These are phyloP conservation scores for Auriculariales sp. DNA, from an alignment of 768 basidiomycete species.

Conservation along the genomic window DNA sequence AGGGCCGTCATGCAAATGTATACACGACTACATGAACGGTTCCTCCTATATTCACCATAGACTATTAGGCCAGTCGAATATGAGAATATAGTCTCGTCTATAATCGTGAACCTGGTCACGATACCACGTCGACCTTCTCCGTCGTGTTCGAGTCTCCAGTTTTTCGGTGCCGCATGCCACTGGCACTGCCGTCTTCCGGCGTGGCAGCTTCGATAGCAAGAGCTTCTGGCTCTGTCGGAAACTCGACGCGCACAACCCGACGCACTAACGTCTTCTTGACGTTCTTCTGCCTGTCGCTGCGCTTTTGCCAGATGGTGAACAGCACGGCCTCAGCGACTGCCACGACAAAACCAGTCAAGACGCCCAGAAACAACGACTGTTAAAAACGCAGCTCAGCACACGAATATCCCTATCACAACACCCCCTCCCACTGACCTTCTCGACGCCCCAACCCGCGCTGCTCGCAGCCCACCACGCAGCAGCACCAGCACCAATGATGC, in stretches of 20 bases:
- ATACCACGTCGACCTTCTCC: too few relatives aligned
- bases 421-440: constrained; percentile 70
- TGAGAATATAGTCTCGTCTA: too few relatives aligned
- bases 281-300: constrained; percentile 11
- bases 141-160: too few relatives aligned
- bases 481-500: constrained; percentile 47
- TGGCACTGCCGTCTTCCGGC: too few relatives aligned
- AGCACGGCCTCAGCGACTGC: constrained; percentile 55
- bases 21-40: too few relatives aligned
- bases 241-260: background rate
- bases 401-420: constrained; percentile 2
- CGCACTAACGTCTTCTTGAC: background rate
- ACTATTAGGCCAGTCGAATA: too few relatives aligned
- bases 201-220: too few relatives aligned
- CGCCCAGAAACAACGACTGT: constrained; percentile 41
- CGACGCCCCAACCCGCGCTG: constrained; percentile 45
- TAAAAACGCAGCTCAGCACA: background rate
- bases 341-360: constrained; percentile 48
- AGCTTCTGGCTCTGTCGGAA: background rate
- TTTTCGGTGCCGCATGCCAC: too few relatives aligned
- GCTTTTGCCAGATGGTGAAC: constrained; percentile 60
- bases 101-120: too few relatives aligned
- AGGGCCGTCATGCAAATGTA: too few relatives aligned
- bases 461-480: constrained; percentile 65
- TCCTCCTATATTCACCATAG: too few relatives aligned